Conservation (phyloP, 148 eudicot genomes). For the Nyssa sinensis region DNA sequence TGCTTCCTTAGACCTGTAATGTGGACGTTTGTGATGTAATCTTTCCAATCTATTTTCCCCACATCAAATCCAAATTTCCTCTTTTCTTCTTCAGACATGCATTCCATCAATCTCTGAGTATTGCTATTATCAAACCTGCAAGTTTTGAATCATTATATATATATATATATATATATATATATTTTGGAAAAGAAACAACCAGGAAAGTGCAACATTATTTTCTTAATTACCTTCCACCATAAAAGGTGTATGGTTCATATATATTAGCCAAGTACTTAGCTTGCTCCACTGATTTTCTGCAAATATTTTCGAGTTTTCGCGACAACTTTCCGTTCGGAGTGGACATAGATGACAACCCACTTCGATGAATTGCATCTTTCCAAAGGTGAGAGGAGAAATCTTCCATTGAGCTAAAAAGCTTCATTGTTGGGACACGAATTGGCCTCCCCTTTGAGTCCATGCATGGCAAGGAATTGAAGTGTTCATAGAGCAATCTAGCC, state of each 20-base stretch:
- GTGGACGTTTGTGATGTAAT: constrained; percentile 83
- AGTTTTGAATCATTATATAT: neutral
- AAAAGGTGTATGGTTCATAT: constrained; percentile 85
- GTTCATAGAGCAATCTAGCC: constrained; percentile 57
- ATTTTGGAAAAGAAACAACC: neutral
- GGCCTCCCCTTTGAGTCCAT: constrained; percentile 73
- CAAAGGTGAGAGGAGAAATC: constrained; percentile 78
- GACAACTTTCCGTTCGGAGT: constrained; percentile 47
- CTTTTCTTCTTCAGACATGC: constrained; percentile 85
- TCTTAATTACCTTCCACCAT: constrained; percentile 91
- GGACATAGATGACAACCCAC: constrained; percentile 39
- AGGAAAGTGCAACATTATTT: neutral
- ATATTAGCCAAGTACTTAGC: constrained; percentile 84
- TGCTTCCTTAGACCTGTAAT: constrained; percentile 90
- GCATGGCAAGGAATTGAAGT: constrained; percentile 65
- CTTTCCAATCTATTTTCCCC: constrained; percentile 87
- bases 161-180: neutral
- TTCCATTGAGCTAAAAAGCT: constrained; percentile 72
- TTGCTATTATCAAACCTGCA: constrained; percentile 87
- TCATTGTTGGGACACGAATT: constrained; percentile 61
- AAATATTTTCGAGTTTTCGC: constrained; percentile 52
- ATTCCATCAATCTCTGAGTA: constrained; percentile 62
- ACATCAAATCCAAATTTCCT: constrained; percentile 70
- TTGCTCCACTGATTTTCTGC: constrained; percentile 80
- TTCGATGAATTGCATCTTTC: constrained; percentile 51